These are phyloP conservation scores for Corchorus capsularis DNA, from an alignment of 345 rosid species.

Conservation along the genomic window DNA sequence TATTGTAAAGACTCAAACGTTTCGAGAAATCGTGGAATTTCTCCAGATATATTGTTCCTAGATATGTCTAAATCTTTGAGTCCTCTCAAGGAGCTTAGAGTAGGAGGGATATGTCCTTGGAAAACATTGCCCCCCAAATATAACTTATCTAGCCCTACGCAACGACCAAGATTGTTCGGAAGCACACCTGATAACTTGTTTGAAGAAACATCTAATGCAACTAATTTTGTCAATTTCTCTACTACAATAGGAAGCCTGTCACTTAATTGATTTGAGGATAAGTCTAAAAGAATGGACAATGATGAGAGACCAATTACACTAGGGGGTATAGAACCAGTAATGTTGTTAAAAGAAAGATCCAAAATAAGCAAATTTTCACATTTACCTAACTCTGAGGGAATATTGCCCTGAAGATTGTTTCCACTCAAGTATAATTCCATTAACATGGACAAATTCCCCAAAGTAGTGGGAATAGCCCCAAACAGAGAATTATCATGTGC, in stretches of 20 bases:
- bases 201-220: background rate
- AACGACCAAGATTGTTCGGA: constrained; percentile 30
- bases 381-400: background rate
- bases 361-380: accelerated
- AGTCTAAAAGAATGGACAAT: accelerated
- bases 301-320: background rate
- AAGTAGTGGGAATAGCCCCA: constrained; percentile 12
- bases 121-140: constrained; percentile 3
- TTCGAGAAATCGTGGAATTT: constrained; percentile 17
- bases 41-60: constrained; percentile 14
- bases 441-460: constrained; percentile 15
- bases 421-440: no score
- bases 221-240: background rate
- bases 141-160: constrained; percentile 6
- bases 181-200: constrained; percentile 6
- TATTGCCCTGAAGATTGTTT: background rate
- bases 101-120: constrained; percentile 14
- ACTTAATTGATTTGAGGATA: background rate
- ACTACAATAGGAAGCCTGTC: background rate
- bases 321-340: constrained; percentile 18
- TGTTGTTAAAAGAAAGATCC: background rate
- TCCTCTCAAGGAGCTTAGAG: background rate
- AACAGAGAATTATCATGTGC: background rate
- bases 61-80: background rate
- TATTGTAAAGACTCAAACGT: background rate